A percentile compares a stretch with the other conserved stretches of the same genome.
These are phyloP conservation scores for Ambrosia trifida DNA, from an alignment of 129 eudicot genomes.

Conservation along the genomic window DNA sequence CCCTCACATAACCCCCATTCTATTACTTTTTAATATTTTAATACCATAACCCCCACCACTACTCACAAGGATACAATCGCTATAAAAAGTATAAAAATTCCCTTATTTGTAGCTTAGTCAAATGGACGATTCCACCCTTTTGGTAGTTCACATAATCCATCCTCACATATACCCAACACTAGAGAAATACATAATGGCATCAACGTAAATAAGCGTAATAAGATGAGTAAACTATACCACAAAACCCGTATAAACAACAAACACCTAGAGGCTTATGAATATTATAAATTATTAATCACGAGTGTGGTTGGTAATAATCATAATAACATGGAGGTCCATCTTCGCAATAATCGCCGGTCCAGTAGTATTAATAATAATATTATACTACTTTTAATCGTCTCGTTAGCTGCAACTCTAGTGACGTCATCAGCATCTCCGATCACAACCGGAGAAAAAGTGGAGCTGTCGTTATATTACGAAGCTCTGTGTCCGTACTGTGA, in stretches of 20 bases:
- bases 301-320: background rate
- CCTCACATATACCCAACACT: conserved; percentile 3
- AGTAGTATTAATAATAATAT: background rate
- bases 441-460: conserved; percentile 41
- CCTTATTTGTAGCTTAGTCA: too few relatives aligned
- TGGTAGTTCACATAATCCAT: too few relatives aligned
- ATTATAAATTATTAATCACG: too few relatives aligned
- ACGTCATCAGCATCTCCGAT: conserved; percentile 7
- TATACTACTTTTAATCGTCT: background rate
- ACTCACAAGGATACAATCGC: too few relatives aligned
- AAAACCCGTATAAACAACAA: background rate
- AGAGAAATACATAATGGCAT: conserved; percentile 13
- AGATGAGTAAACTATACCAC: background rate
- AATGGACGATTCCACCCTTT: too few relatives aligned
- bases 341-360: conserved; percentile 19
- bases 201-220: background rate
- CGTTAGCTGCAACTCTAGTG: background rate
- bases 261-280: background rate
- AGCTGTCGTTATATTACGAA: conserved; percentile 60
- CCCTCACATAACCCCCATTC: too few relatives aligned
- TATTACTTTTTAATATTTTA: too few relatives aligned
- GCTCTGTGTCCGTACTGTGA: conserved; percentile 69
- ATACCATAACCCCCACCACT: too few relatives aligned
- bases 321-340: conserved; percentile 7
- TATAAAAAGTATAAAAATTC: background rate